Conservation (phyloP, 2,329 filamentous ascomycete species). For the Microdochium paspali region DNA sequence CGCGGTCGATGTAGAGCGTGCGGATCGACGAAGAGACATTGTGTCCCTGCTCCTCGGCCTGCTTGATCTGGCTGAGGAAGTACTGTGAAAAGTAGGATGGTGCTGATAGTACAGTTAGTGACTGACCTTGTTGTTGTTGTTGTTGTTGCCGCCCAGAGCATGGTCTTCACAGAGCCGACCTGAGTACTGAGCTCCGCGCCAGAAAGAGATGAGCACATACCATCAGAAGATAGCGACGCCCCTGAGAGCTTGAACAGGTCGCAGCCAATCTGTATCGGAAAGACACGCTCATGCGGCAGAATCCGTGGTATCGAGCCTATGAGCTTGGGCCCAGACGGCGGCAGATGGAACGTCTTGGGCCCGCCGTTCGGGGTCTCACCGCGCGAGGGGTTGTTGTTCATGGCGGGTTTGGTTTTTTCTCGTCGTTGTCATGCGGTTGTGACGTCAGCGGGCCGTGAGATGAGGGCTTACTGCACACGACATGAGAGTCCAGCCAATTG, state of each 20-base stretch:
- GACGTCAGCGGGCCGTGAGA: no score
- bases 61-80: conserved; percentile 72
- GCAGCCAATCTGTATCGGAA: conserved; percentile 65
- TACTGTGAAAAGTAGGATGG: conserved; percentile 96
- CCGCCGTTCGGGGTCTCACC: neutral
- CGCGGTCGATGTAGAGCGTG: conserved; percentile 90
- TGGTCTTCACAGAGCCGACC: no score
- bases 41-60: conserved; percentile 49
- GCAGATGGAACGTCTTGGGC: neutral
- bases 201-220: conserved; percentile 31
- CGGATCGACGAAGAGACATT: conserved; percentile 44
- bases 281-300: conserved; percentile 62
- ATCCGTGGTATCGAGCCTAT: conserved; percentile 43
- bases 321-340: conserved; percentile 20
- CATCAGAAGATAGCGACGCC: conserved; percentile 64
- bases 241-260: conserved; percentile 66
- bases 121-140: no score
- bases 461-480: no score
- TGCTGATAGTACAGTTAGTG: conserved; percentile 39
- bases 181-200: neutral
- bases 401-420: neutral
- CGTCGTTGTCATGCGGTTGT: no score
- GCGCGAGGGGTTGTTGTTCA: neutral
- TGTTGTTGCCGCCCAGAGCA: no score
- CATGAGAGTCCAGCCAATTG: no score